These are phyloP conservation scores for Lepidium campestre DNA, from an alignment of 441 rosid species.

Conservation along the genomic window DNA sequence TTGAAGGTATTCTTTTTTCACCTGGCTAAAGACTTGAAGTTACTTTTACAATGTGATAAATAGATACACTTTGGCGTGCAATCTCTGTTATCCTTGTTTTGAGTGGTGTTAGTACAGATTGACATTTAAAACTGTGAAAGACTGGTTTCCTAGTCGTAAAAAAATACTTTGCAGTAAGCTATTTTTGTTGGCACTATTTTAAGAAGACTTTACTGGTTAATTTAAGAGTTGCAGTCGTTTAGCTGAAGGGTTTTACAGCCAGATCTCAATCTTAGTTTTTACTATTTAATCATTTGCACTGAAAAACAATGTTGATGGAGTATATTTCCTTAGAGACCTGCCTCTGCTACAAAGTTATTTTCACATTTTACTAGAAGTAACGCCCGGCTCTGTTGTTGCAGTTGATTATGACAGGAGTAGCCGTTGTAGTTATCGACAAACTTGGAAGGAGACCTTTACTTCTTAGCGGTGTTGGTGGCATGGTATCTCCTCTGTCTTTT, in stretches of 20 bases:
- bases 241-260: background rate
- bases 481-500: conserved; percentile 41
- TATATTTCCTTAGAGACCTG: background rate
- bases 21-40: background rate
- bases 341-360: background rate
- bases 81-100: background rate
- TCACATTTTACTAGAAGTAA: background rate
- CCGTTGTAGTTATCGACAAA: conserved; percentile 82
- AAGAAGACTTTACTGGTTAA: background rate
- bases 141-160: background rate
- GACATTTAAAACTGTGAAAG: background rate
- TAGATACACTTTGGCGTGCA: background rate
- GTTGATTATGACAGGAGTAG: conserved; percentile 91
- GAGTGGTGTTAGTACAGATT: background rate
- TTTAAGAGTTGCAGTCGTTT: background rate
- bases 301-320: background rate
- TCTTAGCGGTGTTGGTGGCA: conserved; percentile 89
- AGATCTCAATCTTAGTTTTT: background rate
- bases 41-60: background rate
- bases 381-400: conserved; percentile 24
- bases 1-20: conserved; percentile 52
- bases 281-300: background rate
- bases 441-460: conserved; percentile 96
- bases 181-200: background rate
- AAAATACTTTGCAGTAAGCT: background rate